Base-by-base conservation (phyloP, 2,329 filamentous ascomycete species). In the Acephala macrosclerotiorum region DNA sequence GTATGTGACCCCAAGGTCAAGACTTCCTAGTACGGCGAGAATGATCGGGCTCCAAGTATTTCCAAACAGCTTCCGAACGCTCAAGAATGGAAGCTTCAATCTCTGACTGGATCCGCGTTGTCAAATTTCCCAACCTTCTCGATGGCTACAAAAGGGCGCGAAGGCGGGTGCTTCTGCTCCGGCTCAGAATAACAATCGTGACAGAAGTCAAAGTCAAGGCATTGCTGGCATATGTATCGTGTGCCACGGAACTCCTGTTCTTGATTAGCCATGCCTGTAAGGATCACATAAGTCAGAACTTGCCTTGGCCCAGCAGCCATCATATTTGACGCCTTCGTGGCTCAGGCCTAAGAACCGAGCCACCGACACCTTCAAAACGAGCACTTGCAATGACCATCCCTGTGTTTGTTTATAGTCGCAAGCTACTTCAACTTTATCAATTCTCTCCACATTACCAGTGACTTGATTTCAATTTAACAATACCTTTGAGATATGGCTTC, bases 401-500 rank as follows among this genome's bases (percentile, higher is more conserved):
- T 35, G 14, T 40, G 33, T 58, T 42, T 58, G 36, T 33, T n/a
- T n/a, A n/a, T n/a, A n/a, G n/a, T n/a, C n/a, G n/a, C n/a, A n/a
- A n/a, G n/a, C n/a, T n/a, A n/a, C n/a, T 40, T 51, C 58, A 61
- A 62, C 60, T 58, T 38, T 22, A 22, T 22, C 55, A 49, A 63
- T 51, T 63, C 55, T 58, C 18, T 53, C n/a, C 53, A 14, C 22
- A 49, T 35, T 47, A 63, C 16, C 22, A n/a, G 9, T 25, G 1
- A 58, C 35, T 47, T 36, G 25, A 49, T 58, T 25, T 49, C 22
- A 51, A 64, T 58, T 51, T 25, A 49, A 56, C 2, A 47, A 38
- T 40, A 57, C 36, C 49, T 35, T 63, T 53, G 22, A 51, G 26
- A 64, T 57, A 66, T 66, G 64, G 40, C 64, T 45, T 62, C 64